Conservation (phyloP, 2,329 filamentous ascomycete genomes). For the Fusarium sp. region DNA sequence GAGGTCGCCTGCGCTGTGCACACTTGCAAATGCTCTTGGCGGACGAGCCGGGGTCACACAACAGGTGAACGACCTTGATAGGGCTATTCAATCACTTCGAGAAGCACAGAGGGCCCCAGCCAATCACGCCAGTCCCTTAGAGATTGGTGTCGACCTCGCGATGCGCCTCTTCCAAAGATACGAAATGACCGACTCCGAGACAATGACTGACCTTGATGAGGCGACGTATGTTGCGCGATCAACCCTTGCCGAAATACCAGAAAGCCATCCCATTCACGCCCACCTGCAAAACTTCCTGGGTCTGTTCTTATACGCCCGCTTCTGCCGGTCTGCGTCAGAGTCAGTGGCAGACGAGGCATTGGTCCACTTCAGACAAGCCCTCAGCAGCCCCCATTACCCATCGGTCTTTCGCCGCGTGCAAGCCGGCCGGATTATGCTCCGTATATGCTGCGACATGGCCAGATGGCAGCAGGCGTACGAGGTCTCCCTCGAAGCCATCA, state of each 20-base stretch:
- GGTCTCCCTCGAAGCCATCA: not conserved
- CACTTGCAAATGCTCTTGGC: not conserved
- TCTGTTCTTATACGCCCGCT: not conserved
- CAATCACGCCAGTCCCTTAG: not conserved
- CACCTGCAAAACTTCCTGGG: not conserved
- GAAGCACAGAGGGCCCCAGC: not conserved
- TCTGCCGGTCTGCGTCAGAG: not conserved
- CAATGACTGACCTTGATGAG: not conserved
- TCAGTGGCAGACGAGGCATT: not conserved
- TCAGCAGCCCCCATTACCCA: not conserved
- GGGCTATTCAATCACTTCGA: not conserved
- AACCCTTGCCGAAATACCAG: not conserved
- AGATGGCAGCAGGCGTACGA: not conserved
- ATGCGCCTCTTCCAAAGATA: not conserved
- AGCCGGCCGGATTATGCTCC: not conserved
- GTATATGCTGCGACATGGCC: not conserved
- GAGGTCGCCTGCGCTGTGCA: not conserved
- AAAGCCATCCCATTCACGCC: not conserved
- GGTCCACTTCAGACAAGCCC: not conserved
- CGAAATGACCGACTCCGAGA: not conserved
- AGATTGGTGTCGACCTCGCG: not conserved
- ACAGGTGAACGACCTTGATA: not conserved
- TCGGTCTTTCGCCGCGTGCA: not conserved
- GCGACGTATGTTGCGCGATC: not conserved
- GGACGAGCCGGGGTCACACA: not conserved